Conservation (phyloP, 2,329 filamentous ascomycete genomes). For the Colletotrichum nymphaeae region DNA sequence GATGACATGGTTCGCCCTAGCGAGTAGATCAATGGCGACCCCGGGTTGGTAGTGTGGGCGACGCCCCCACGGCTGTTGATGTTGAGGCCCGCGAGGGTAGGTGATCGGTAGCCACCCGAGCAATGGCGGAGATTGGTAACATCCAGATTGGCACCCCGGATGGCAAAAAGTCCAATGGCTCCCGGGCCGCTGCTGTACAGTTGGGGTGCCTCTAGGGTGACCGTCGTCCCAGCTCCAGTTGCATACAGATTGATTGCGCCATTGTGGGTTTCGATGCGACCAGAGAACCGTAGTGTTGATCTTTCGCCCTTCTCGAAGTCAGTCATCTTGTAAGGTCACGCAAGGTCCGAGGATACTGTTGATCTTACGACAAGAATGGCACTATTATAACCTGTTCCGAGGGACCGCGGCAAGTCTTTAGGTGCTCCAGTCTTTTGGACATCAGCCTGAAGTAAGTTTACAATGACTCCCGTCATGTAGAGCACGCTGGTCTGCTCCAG, state of each 20-base stretch:
- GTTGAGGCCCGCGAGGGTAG: slow-evolving; percentile 4
- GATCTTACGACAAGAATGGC: slow-evolving; percentile 3
- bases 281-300: not conserved
- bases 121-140: slow-evolving; percentile 10
- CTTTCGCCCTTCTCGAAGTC: not conserved
- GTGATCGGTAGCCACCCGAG: slow-evolving; percentile 12
- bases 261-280: slow-evolving; percentile 16
- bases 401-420: not conserved
- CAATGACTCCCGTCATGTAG: slow-evolving; percentile 7
- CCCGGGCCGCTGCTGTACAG: slow-evolving; percentile 15
- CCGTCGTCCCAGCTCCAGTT: not conserved
- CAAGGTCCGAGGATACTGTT: too few species aligned
- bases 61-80: not conserved
- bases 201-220: not conserved
- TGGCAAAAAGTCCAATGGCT: not conserved
- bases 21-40: slow-evolving; percentile 13
- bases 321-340: not conserved
- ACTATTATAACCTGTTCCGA: not conserved
- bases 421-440: not conserved
- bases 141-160: not conserved
- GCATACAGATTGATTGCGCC: slow-evolving; percentile 10
- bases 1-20: not conserved
- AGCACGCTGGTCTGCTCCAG: slow-evolving; percentile 6
- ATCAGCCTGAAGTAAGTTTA: not conserved
- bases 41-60: slow-evolving; percentile 1